A percentile compares a stretch with the other conserved stretches of the same genome.
These are phyloP conservation scores for Fragosphaeria purpurea DNA, from an alignment of 2,329 filamentous ascomycete genomes.

Conservation along the genomic window DNA sequence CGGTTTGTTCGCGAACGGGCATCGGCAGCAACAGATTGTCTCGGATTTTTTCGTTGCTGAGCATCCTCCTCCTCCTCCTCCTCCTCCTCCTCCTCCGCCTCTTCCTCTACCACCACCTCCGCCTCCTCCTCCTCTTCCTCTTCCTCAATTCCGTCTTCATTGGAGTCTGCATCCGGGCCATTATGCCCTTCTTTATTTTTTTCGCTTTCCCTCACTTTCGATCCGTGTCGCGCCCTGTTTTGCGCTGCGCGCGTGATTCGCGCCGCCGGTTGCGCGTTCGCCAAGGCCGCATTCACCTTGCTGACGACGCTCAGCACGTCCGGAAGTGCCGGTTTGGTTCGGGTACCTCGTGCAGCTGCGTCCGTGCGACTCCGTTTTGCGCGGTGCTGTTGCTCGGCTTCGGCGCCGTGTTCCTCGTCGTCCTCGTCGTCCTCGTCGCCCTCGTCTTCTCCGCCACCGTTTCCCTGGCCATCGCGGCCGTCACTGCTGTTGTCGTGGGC, in stretches of 20 bases:
- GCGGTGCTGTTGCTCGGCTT: not conserved
- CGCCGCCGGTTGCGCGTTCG: not conserved
- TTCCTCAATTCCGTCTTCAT: not conserved
- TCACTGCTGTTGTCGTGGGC: too few relatives aligned
- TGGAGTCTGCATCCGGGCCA: not conserved
- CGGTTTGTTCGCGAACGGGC: too few relatives aligned
- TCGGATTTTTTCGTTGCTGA: not conserved
- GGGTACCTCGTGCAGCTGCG: too few relatives aligned
- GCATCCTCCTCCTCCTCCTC: not conserved
- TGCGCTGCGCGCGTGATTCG: too few relatives aligned
- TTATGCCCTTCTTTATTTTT: not conserved
- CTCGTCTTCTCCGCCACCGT: not conserved
- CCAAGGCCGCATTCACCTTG: not conserved
- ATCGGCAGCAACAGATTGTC: too few relatives aligned
- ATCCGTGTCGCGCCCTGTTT: not conserved
- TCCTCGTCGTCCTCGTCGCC: not conserved
- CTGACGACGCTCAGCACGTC: too few relatives aligned
- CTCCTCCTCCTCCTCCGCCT: not conserved
- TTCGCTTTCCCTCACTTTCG: not conserved
- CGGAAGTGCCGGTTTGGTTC: too few relatives aligned
- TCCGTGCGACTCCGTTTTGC: too few relatives aligned
- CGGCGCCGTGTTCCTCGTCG: not conserved
- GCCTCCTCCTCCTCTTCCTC: not conserved
- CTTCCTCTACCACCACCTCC: not conserved
- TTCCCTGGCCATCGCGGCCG: not conserved